A percentile compares a stretch with the other conserved stretches of the same genome.
These are phyloP conservation scores for Pholiota microspora DNA, from an alignment of 768 basidiomycete species.

Conservation along the genomic window DNA sequence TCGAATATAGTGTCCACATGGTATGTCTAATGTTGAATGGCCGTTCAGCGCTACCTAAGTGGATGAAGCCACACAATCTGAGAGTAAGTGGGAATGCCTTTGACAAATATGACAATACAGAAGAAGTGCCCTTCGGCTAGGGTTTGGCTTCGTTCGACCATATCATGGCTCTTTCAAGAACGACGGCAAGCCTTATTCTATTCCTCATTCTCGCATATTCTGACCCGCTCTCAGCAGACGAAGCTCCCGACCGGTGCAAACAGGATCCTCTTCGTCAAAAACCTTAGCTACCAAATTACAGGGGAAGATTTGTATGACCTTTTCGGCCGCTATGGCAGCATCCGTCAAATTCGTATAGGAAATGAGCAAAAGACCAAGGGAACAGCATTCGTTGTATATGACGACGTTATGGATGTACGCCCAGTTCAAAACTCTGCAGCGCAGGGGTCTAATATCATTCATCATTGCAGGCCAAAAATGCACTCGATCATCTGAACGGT, in stretches of 20 bases:
- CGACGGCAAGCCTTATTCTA: slow-evolving; percentile 47
- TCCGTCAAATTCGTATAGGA: slow-evolving; percentile 93
- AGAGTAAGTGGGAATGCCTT: too few relatives aligned
- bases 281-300: slow-evolving; percentile 88
- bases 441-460: slow-evolving; percentile 9
- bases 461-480: slow-evolving; percentile 81
- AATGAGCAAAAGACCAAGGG: slow-evolving; percentile 91
- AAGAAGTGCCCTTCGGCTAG: background rate
- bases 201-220: background rate
- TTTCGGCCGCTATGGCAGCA: slow-evolving; percentile 95
- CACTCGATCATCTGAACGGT: slow-evolving; percentile 93
- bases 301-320: slow-evolving; percentile 96
- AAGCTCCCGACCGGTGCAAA: slow-evolving; percentile 93
- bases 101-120: background rate
- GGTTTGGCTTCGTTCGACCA: background rate
- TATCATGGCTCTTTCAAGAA: slow-evolving; percentile 65
- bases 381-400: slow-evolving; percentile 95
- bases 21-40: too few relatives aligned
- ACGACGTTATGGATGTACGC: slow-evolving; percentile 93
- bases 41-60: too few relatives aligned
- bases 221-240: slow-evolving; percentile 39
- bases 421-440: background rate
- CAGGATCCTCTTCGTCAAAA: slow-evolving; percentile 90
- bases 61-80: background rate
- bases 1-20: too few relatives aligned